phyloP scores from a whole-genome alignment of 2,329 filamentous ascomycete species.

The Ophiostoma sp. region DNA sequence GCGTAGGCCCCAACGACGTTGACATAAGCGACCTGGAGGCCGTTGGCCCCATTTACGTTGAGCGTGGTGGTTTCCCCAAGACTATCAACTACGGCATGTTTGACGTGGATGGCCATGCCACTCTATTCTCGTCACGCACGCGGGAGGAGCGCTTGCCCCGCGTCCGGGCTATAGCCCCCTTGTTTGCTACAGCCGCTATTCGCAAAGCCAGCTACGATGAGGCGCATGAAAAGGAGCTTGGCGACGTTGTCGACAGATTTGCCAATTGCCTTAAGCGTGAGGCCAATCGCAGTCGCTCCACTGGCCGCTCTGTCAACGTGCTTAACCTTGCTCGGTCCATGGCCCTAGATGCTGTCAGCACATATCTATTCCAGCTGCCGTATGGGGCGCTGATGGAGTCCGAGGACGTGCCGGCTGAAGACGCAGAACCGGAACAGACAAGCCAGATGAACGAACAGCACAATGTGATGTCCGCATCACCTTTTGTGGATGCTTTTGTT shows the following conservation, averaged over 20 bases:
- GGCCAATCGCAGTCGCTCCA: conserved; percentile 9
- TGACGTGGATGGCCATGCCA: conserved; percentile 21
- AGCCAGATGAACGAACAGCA: background rate
- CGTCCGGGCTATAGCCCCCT: background rate
- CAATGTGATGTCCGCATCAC: conserved; percentile 21
- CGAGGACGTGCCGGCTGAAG: background rate
- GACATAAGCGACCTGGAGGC: conserved; percentile 21
- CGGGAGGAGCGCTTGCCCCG: background rate
- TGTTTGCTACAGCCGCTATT: background rate
- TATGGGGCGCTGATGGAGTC: conserved; percentile 20
- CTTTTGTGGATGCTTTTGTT: conserved; percentile 24
- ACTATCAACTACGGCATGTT: conserved; percentile 21
- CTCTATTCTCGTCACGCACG: conserved; percentile 21
- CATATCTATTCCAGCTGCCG: conserved; percentile 20
- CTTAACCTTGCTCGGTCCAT: conserved; percentile 17
- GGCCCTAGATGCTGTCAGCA: conserved; percentile 23
- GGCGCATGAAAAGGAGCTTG: background rate
- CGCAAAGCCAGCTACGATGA: background rate
- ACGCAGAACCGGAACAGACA: background rate
- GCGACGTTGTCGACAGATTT: background rate
- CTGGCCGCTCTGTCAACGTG: conserved; percentile 14
- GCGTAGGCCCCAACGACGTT: conserved; percentile 23
- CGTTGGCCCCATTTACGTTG: conserved; percentile 20
- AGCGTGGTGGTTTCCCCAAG: conserved; percentile 23
- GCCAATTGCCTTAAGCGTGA: conserved; percentile 3